Conservation (phyloP, 2,329 filamentous ascomycete species). For the Dactylellina sp. region DNA sequence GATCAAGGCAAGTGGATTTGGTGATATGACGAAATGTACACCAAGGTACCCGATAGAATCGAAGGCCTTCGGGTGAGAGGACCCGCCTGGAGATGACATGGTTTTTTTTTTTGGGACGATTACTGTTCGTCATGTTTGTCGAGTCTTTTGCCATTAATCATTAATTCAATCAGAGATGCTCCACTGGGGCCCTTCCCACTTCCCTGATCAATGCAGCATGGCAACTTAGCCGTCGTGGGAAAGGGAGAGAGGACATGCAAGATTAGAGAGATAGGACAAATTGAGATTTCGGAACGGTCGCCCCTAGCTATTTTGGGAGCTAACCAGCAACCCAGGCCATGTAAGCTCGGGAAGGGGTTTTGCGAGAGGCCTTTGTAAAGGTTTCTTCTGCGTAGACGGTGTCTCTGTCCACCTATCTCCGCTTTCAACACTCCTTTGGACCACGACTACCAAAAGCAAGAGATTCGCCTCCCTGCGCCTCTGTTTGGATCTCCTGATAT, state of each 20-base stretch:
- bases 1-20: slow-evolving; percentile 37
- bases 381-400: slow-evolving; percentile 26
- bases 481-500: slow-evolving; percentile 34
- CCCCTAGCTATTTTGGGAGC: slow-evolving; percentile 36
- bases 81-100: slow-evolving; percentile 35
- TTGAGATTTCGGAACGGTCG: slow-evolving; percentile 34
- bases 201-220: slow-evolving; percentile 43
- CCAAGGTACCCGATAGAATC: slow-evolving; percentile 33
- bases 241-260: slow-evolving; percentile 2
- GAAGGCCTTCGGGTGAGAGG: slow-evolving; percentile 43
- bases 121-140: slow-evolving; percentile 33
- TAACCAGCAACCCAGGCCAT: slow-evolving; percentile 2
- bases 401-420: slow-evolving; percentile 48
- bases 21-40: slow-evolving; percentile 52
- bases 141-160: slow-evolving; percentile 22
- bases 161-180: slow-evolving; percentile 12
- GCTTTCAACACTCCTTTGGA: slow-evolving; percentile 33
- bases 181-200: slow-evolving; percentile 22
- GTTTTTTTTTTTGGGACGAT: slow-evolving; percentile 27
- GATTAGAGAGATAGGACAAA: slow-evolving; percentile 37
- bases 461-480: slow-evolving; percentile 40
- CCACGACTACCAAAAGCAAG: slow-evolving; percentile 12
- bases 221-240: slow-evolving; percentile 12
- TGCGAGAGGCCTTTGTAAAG: too few relatives aligned
- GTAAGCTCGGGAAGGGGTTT: not conserved